These are phyloP conservation scores for Fusarium sp. DNA, from an alignment of 2,329 filamentous ascomycete species.

Conservation along the genomic window DNA sequence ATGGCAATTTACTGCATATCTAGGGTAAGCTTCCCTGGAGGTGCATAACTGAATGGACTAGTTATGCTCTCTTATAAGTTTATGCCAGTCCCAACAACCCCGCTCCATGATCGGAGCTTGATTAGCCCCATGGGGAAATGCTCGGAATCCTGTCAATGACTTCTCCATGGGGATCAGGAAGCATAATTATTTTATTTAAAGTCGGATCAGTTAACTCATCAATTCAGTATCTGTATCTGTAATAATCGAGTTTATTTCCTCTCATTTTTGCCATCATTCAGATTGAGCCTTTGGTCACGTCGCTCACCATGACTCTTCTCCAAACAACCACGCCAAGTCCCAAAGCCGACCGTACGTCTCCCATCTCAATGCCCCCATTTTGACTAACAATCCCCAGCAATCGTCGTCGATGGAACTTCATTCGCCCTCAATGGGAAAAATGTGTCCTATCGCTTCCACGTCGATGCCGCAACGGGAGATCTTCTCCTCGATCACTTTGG, in stretches of 20 bases:
- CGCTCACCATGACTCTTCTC: background rate
- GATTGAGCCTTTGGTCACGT: background rate
- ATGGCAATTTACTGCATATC: no score
- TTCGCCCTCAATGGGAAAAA: conserved; percentile 67
- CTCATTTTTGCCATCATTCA: no score
- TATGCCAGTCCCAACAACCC: background rate
- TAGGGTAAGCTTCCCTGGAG: no score
- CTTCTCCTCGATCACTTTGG: conserved; percentile 72
- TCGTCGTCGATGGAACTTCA: conserved; percentile 64
- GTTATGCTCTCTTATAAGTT: background rate
- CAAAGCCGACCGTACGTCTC: conserved; percentile 13
- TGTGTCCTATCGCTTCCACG: conserved; percentile 73
- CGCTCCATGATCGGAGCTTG: background rate
- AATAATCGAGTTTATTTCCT: background rate
- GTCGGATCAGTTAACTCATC: background rate
- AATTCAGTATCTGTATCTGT: no score
- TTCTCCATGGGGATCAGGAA: background rate
- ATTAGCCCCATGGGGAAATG: conserved; percentile 34
- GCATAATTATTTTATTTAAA: conserved; percentile 5
- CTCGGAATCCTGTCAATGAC: conserved; percentile 12
- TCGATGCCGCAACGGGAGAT: conserved; percentile 66
- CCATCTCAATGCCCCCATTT: no score
- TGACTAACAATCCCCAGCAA: conserved; percentile 51
- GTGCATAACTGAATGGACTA: no score
- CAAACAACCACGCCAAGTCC: background rate